Conservation (phyloP, 306 rosid species). For the Cicer arietinum region DNA sequence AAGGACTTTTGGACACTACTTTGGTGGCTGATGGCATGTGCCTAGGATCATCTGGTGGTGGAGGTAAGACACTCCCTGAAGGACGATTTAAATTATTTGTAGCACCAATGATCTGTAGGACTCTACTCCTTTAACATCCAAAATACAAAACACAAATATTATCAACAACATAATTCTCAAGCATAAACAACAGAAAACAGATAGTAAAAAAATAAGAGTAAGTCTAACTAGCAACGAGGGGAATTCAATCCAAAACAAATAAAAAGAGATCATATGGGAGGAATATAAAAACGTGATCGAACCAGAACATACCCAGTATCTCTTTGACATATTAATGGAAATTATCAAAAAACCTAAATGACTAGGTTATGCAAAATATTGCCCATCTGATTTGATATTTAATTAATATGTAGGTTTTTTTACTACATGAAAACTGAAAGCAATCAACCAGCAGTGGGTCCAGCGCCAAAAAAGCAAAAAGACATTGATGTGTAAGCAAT, state of each 20-base stretch:
- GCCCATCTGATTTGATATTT: constrained; percentile 16
- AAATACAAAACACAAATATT: constrained; percentile 40
- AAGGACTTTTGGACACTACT: constrained; percentile 43
- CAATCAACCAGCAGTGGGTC: constrained; percentile 21
- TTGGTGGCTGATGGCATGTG: constrained; percentile 46
- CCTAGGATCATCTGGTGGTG: constrained; percentile 53
- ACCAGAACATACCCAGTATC: not conserved
- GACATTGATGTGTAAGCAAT: constrained; percentile 9
- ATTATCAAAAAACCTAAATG: not conserved
- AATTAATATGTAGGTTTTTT: constrained; percentile 36
- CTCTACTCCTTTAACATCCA: constrained; percentile 60
- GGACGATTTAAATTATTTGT: constrained; percentile 62
- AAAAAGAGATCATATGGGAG: not conserved
- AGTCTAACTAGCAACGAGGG: constrained; percentile 31
- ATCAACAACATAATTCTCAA: constrained; percentile 18
- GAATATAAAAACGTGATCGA: constrained; percentile 2
- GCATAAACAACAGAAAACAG: constrained; percentile 16
- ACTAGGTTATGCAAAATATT: constrained; percentile 22
- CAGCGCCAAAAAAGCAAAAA: constrained; percentile 31
- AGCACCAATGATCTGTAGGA: constrained; percentile 59
- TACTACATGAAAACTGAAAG: constrained; percentile 29
- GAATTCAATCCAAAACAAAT: constrained; percentile 32
- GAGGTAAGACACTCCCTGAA: constrained; percentile 57
- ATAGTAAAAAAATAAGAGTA: not conserved
- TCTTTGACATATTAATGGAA: constrained; percentile 25